Base-by-base conservation (phyloP, 129 eudicot species). In the Arctium minus region DNA sequence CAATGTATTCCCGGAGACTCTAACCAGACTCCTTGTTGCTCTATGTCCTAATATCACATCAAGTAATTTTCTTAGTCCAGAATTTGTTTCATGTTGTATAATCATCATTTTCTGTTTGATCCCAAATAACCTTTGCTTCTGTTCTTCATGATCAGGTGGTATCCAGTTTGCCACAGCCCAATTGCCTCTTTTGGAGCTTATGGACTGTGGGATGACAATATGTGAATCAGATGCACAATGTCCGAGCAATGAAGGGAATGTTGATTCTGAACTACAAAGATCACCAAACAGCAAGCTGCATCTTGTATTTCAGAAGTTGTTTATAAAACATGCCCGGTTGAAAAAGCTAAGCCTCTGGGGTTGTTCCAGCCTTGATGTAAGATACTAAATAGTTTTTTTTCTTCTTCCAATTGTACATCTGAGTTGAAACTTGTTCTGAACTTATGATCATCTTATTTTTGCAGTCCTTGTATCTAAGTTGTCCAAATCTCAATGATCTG, bases 131-230 rank as follows among this genome's bases (percentile, higher is more conserved):
- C 48, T 53, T 68, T 48, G 31, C 4, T 83, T 40, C 12, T 53
- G 18, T 77, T 65, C 38, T 62, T n/a, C 22, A 33, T 84, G 69
- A 30, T 74, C 75, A 95, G 98, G 97, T 81, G 98, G 98, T 72
- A 92, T 96, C 75, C 99, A 96, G 74, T 96, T 96, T 87, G 99
- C 99, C 73, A 87, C 99, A 36, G 96, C 99, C 46, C 98, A 96
- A 73, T 82, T 93, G 81, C 99, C 97, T 72, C 92, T 84, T 72
- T 87, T 96, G 76, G 99, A 96, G 84, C 97, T 96, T 69, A 86
- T 96, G 97, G 99, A 96, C 86, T 96, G 99, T 85, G 99, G 99
- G 67, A 96, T 93, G 99, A 89, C 94, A 42, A 86, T 96, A 77
- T 88, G 97, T 77, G 97, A 93, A 81, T 85, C 89, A 79, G 86